Evolutionary conservation across 108 stramenopile genomes (phyloP).

Genomic region (Pseudonitzschia multiseries): DNA sequence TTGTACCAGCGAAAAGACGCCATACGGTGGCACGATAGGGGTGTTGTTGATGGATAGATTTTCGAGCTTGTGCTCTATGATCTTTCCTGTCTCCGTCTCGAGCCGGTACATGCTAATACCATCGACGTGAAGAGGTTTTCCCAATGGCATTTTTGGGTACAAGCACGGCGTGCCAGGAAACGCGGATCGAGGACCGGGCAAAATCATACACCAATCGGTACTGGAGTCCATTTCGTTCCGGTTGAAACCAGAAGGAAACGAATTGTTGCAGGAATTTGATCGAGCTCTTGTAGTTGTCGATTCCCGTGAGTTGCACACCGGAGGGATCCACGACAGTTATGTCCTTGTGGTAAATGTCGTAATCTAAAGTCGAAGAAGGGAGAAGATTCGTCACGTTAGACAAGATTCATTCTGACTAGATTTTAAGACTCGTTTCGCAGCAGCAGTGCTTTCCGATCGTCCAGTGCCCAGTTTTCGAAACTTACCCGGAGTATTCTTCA

Average conservation of each 20-base stretch:
- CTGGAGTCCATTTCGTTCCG: slow-evolving; percentile 47
- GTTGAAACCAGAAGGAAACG: slow-evolving; percentile 57
- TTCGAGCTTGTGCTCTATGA: slow-evolving; percentile 75
- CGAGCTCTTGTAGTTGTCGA: slow-evolving; percentile 65
- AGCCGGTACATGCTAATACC: slow-evolving; percentile 75
- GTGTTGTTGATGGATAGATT: slow-evolving; percentile 71
- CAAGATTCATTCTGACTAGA: background rate
- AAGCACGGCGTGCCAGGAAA: slow-evolving; percentile 73
- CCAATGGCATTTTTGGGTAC: slow-evolving; percentile 64
- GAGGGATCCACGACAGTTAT: slow-evolving; percentile 62
- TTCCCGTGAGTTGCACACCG: slow-evolving; percentile 58
- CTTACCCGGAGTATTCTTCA: slow-evolving; percentile 67
- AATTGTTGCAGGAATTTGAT: slow-evolving; percentile 57
- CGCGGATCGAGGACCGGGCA: slow-evolving; percentile 64
- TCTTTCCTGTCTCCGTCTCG: slow-evolving; percentile 60
- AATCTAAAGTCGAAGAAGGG: slow-evolving; percentile 43
- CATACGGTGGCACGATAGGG: slow-evolving; percentile 67
- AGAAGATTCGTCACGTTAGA: background rate
- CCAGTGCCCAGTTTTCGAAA: too few species aligned
- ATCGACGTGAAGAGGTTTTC: slow-evolving; percentile 61
- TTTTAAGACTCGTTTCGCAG: too few species aligned
- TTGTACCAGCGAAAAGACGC: slow-evolving; percentile 43
- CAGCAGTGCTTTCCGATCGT: too few species aligned
- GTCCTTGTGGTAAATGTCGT: slow-evolving; percentile 66
- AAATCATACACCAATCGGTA: slow-evolving; percentile 83